phyloP scores from a whole-genome alignment of 164 flowering plant species.

The Chimonanthus praecox region DNA sequence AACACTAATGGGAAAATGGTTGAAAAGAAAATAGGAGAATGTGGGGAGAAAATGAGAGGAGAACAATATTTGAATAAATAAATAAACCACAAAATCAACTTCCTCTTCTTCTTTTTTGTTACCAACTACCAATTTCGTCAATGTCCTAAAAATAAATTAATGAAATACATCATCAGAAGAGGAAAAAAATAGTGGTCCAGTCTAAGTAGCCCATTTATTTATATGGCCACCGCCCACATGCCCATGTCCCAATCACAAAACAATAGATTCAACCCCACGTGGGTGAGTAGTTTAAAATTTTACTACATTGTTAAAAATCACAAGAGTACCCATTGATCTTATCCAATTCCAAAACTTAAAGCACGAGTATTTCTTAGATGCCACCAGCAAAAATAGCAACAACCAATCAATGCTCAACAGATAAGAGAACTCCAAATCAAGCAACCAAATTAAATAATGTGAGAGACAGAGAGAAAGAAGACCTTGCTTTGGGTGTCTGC shows the following conservation, averaged over 20 bases:
- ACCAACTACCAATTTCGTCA: no score
- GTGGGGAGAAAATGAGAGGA: neutral
- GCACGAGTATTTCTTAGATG: neutral
- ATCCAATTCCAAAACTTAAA: neutral
- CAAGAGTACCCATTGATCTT: neutral
- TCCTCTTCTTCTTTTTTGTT: no score
- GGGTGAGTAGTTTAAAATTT: neutral
- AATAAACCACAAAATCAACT: neutral
- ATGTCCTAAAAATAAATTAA: neutral
- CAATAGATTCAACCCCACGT: neutral
- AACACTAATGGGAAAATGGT: neutral
- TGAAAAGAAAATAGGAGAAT: neutral
- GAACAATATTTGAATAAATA: neutral
- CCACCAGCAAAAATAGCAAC: neutral
- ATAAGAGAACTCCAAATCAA: neutral
- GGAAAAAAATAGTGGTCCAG: neutral
- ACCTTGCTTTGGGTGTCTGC: conserved; percentile 81
- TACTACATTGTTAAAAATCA: neutral
- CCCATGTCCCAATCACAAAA: neutral
- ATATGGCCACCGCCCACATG: neutral
- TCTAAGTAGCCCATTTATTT: neutral
- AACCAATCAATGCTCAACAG: neutral
- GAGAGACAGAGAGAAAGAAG: conserved; percentile 3
- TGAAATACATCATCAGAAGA: neutral
- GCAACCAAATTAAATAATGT: neutral